These are phyloP conservation scores for Hemisphaericaspora xylanilytica DNA, from an alignment of 1,139 yeast species.

Conservation along the genomic window DNA sequence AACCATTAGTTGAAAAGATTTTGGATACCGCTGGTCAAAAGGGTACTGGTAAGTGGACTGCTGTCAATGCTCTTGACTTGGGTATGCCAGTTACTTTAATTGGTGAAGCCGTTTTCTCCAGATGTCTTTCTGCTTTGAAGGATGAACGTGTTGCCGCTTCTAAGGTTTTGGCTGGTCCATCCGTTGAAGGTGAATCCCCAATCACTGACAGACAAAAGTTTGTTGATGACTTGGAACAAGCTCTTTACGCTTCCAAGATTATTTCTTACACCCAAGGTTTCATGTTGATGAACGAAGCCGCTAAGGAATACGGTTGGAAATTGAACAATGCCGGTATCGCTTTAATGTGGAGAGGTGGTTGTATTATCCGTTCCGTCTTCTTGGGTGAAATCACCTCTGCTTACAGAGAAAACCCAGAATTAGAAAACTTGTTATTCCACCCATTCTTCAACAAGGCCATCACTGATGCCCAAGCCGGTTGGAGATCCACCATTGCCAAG, in stretches of 20 bases:
- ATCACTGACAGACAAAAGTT: slow-evolving; percentile 72
- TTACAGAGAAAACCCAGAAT: slow-evolving; percentile 86
- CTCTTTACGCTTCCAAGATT: slow-evolving; percentile 96
- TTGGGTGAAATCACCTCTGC: slow-evolving; percentile 96
- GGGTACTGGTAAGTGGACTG: slow-evolving; percentile 99
- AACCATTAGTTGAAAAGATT: slow-evolving; percentile 93
- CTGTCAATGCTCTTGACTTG: slow-evolving; percentile 93
- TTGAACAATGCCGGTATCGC: slow-evolving; percentile 98
- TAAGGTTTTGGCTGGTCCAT: slow-evolving; percentile 74
- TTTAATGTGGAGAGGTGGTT: slow-evolving; percentile 99
- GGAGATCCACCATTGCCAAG: slow-evolving; percentile 85
- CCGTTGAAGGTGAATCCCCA: slow-evolving; percentile 48
- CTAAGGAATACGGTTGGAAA: slow-evolving; percentile 94
- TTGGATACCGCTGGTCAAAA: slow-evolving; percentile 98
- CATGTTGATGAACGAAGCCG: slow-evolving; percentile 99
- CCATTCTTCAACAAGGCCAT: slow-evolving; percentile 92
- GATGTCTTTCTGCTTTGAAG: slow-evolving; percentile 93
- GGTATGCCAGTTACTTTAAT: slow-evolving; percentile 98
- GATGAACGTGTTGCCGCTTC: slow-evolving; percentile 88
- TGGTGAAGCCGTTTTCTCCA: slow-evolving; percentile 97
- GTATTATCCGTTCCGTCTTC: slow-evolving; percentile 98
- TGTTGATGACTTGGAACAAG: slow-evolving; percentile 94
- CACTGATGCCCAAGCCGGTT: slow-evolving; percentile 88
- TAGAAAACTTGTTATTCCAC: slow-evolving; percentile 94
- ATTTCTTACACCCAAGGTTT: slow-evolving; percentile 99